Conservation (phyloP, 495 filamentous ascomycete species). For the Penicillium taxi region DNA sequence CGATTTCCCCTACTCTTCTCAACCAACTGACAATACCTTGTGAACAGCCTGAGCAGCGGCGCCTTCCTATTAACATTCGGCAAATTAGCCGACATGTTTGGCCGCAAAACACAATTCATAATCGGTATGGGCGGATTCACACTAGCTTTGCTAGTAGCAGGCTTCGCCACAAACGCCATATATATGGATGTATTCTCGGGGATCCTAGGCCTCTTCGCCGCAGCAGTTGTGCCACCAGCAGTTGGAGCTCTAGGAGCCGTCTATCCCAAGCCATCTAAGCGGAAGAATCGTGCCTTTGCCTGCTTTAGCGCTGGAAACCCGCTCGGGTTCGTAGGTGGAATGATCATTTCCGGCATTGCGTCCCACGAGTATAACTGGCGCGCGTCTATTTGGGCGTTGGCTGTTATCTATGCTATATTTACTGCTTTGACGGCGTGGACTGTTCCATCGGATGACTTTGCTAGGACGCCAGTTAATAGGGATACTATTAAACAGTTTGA, state of each 20-base stretch:
- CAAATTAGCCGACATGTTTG: conserved; percentile 65
- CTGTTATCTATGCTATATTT: conserved; percentile 53
- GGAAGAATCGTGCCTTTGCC: conserved; percentile 58
- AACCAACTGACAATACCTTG: conserved; percentile 5
- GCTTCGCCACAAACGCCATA: conserved; percentile 55
- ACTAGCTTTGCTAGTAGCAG: conserved; percentile 47
- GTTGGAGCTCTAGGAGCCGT: conserved; percentile 58
- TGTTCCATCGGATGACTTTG: conserved; percentile 51
- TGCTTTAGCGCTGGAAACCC: conserved; percentile 65
- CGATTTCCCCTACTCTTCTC: neutral
- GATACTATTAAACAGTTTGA: conserved; percentile 52
- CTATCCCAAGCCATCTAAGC: conserved; percentile 53
- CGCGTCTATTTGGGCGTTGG: conserved; percentile 55
- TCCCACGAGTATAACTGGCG: conserved; percentile 62
- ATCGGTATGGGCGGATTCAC: conserved; percentile 56
- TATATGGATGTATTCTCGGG: conserved; percentile 59
- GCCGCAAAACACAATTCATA: conserved; percentile 61
- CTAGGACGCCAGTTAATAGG: conserved; percentile 37
- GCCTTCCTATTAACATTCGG: conserved; percentile 69
- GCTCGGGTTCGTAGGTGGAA: conserved; percentile 61
- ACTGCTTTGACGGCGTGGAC: conserved; percentile 54
- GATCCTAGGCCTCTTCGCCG: conserved; percentile 52
- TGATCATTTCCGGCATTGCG: conserved; percentile 57
- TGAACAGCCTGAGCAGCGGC: conserved; percentile 54
- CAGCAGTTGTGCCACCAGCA: conserved; percentile 58